Evolutionary conservation across 1,139 yeast species (phyloP).

Genomic region (Suhomyces yuchorum): DNA sequence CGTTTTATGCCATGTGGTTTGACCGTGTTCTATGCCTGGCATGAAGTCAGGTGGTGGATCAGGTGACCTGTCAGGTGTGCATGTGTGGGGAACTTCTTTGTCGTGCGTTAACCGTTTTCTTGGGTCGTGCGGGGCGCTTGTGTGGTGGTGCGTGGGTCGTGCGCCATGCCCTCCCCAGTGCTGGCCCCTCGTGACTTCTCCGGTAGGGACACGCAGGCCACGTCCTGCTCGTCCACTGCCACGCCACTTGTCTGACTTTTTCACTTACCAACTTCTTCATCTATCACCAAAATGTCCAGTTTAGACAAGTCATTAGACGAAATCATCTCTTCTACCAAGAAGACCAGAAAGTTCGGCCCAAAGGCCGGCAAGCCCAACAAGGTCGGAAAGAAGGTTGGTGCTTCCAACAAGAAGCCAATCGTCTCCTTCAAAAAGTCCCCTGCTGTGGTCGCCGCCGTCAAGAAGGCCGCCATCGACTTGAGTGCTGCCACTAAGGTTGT

Average conservation of each 20-base stretch:
- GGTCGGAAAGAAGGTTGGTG: slow-evolving; percentile 37
- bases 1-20: too few relatives aligned
- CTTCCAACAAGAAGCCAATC: slow-evolving; percentile 33
- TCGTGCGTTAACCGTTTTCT: too few relatives aligned
- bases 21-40: too few relatives aligned
- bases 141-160: too few relatives aligned
- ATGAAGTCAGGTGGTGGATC: too few relatives aligned
- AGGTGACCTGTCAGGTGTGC: too few relatives aligned
- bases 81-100: too few relatives aligned
- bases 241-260: neutral
- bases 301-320: slow-evolving; percentile 96
- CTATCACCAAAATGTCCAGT: slow-evolving; percentile 41
- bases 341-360: slow-evolving; percentile 22
- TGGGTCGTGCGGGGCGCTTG: too few relatives aligned
- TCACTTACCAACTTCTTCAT: neutral
- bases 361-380: slow-evolving; percentile 34
- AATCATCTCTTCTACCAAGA: slow-evolving; percentile 72
- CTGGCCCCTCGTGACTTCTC: too few relatives aligned
- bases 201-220: neutral
- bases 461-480: slow-evolving; percentile 42
- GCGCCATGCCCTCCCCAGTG: too few relatives aligned
- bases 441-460: slow-evolving; percentile 34
- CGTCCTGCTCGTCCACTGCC: slow-evolving; percentile 1
- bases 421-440: slow-evolving; percentile 43
- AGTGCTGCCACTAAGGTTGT: slow-evolving; percentile 71